Percentiles rank a stretch among this genome's conserved stretches.
Evolutionary conservation across 257 asterid genomes (phyloP).

Genomic region (Avicennia marina): DNA sequence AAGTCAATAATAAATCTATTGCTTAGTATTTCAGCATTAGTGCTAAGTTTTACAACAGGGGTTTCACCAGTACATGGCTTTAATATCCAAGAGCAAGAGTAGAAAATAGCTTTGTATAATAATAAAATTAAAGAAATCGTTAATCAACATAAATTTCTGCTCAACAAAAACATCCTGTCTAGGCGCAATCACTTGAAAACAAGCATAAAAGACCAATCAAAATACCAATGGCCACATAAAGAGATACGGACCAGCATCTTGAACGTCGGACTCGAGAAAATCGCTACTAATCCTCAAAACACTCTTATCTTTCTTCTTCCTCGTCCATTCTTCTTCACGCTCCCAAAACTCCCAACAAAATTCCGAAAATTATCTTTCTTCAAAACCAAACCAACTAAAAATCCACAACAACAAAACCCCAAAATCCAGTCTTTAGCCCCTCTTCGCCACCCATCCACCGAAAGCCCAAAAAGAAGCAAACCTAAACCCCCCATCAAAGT

Average conservation of each 20-base stretch:
- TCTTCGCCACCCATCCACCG: conserved; percentile 49
- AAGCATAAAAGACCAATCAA: background rate
- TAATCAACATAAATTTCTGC: background rate
- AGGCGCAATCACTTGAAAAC: background rate
- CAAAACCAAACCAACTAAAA: conserved; percentile 39
- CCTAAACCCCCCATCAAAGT: conserved; percentile 39
- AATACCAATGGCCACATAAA: background rate
- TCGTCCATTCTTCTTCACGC: conserved; percentile 25
- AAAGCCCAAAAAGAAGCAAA: conserved; percentile 49
- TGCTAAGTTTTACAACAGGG: background rate
- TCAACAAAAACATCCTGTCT: conserved; percentile 1
- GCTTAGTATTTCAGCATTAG: background rate
- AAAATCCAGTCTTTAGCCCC: conserved; percentile 57
- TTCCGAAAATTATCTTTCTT: conserved; percentile 38
- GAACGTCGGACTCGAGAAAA: background rate
- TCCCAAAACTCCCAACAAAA: conserved; percentile 22
- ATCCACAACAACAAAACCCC: conserved; percentile 73
- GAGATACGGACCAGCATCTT: background rate
- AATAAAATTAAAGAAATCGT: conserved; percentile 1
- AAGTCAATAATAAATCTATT: background rate
- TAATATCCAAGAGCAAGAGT: background rate
- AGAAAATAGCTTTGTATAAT: background rate
- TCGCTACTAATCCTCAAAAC: conserved; percentile 21
- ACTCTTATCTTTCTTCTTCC: conserved; percentile 29
- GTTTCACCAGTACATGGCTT: background rate